Base-by-base conservation (phyloP, 306 rosid genomes). In the Inga laurina region DNA sequence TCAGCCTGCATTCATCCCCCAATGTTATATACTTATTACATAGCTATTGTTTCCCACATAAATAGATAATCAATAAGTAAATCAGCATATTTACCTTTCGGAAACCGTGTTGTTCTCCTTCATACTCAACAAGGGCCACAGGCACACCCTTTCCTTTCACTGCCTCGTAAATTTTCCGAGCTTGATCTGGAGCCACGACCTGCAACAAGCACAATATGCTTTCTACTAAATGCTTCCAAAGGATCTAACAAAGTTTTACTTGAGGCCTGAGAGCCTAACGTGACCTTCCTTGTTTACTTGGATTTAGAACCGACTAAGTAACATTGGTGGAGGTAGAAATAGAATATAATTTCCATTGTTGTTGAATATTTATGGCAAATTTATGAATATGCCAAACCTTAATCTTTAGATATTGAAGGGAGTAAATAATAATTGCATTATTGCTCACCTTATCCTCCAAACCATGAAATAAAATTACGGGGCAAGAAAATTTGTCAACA, bases 21-120 rank as follows among this genome's bases (percentile, higher is more conserved):
- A 79, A 85, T 77, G 84, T 46, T 34, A n/a, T 45, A 80, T 79
- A 44, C 13, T 15, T 5, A 39, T 39, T 39, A 39, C 76, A 52
- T 8, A 39, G 73, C 74, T 41, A 51, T 61, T 57, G 27, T 72
- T 86, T 76, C 66, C 32, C 9, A 12, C 37, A 32, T 65, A 76
- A 75, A 43, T 46, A 49, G 57, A 76, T 4, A 76, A 72, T 15
- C 12, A 48, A 9, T 15, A 75, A 65, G 21, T 59, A 82, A 73
- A 52, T 39, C 69, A 7, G 27, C 48, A 15, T 2, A 9, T 41
- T 64, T 80, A 96, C 98, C 97, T 96, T 96, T 54, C 99, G 92
- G 78, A 96, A 96, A 84, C 99, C 99, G 44, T 96, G 98, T 79
- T 92, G 97, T 85, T 96, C 99, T 87, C 98, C 99, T 88, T 92